phyloP scores from a whole-genome alignment of 192 early-diverging fungal species.

The Borealophlyctis nickersoniae region DNA sequence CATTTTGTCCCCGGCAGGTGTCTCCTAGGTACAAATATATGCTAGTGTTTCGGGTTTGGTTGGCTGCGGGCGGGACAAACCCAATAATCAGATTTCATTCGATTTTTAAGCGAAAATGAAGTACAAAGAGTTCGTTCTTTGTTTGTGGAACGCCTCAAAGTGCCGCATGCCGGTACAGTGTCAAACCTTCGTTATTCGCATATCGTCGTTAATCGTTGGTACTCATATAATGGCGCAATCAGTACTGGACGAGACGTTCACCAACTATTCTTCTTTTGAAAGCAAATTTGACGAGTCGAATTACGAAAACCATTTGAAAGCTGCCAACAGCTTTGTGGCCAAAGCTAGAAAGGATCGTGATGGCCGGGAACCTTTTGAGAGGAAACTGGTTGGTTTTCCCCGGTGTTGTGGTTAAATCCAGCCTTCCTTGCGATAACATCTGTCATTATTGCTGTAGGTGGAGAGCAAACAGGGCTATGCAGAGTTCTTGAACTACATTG shows the following conservation, averaged over 20 bases:
- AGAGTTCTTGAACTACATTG: conserved; percentile 56
- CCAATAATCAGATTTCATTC: no score
- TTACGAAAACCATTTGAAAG: conserved; percentile 57
- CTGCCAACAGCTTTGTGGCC: conserved; percentile 41
- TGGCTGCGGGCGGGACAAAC: no score
- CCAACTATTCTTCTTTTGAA: conserved; percentile 61
- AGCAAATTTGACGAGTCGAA: conserved; percentile 42
- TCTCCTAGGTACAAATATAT: no score
- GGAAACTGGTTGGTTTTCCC: conserved; percentile 42
- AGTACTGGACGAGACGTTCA: conserved; percentile 62
- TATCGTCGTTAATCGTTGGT: no score
- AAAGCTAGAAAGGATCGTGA: conserved; percentile 38
- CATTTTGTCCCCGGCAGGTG: no score
- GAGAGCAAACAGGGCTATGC: conserved; percentile 19
- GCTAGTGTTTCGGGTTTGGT: no score
- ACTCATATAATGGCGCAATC: no score
- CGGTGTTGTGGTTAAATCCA: neutral
- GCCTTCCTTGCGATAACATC: neutral
- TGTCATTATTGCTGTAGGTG: neutral
- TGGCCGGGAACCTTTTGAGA: conserved; percentile 51
- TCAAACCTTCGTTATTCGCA: no score
- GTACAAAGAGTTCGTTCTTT: no score
- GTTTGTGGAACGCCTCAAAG: conserved; percentile 36
- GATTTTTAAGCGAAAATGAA: no score
- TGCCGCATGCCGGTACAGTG: no score